Evolutionary conservation across 75 land plant genomes (phyloP), one percentile per base, ranked within the genome.

Genomic region (Pinus albicaulis): DNA sequence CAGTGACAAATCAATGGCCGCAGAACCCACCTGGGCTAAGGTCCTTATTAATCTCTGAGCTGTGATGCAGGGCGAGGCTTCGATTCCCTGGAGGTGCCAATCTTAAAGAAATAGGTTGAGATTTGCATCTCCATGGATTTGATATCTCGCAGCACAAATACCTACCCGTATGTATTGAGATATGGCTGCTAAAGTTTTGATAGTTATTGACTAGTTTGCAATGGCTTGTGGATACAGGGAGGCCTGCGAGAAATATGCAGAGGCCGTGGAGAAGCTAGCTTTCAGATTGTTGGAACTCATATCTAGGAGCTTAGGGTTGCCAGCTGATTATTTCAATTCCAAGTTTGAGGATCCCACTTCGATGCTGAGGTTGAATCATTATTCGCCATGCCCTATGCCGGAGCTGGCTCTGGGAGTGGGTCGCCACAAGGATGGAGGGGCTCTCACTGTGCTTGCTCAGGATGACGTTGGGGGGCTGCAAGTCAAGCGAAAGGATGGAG

Each of bases 391-490:
- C 76, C 93, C 98, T 0, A 52, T 20, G 6, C 95, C 98, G 4
- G 76, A 93, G 55, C 76, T 95, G 12, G 95, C 89, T 19, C 78
- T 95, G 11, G 96, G 93, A 8, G 93, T 92, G 63, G 88, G 91
- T 34, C 84, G 88, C 5, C 98, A 95, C 83, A 95, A 92, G 85
- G 98, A 95, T 65, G 74, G 77, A 16, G 89, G 90, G 0, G 95
- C 79, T 13, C 71, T 92, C 34, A 92, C 95, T 22, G 73, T 95
- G 63, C 80, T 92, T 20, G 75, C 82, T 23, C 98, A 92, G 53
- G 98, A 92, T 64, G 89, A 89, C 11, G 91, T 92, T 7, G 91
- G 90, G n/a, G 98, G 95, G 13, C 81, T 92, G 36, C 95, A 90
- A 41, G 85, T 86, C 59, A 70, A 88, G 10, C 86, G 84, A 72